Evolutionary conservation across 208 protist genomes (phyloP).

Genomic region (Acanthamoeba polyphaga): DNA sequence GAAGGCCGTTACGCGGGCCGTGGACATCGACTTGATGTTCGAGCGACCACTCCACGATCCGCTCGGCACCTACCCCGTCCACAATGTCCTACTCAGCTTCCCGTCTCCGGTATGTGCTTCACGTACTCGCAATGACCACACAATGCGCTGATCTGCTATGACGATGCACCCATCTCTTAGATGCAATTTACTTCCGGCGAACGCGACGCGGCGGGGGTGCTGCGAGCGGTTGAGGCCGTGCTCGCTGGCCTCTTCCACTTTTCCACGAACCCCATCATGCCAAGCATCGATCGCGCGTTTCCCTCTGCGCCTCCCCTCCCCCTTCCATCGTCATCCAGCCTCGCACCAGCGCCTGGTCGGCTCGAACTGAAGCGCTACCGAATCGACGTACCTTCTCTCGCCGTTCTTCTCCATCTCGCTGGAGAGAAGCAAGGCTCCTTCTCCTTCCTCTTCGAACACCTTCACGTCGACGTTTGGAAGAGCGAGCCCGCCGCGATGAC

Average conservation of each 20-base stretch:
- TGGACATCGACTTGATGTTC: constrained; percentile 32
- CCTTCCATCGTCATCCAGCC: not conserved
- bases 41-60: constrained; percentile 6
- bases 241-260: not conserved
- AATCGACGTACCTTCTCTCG: not conserved
- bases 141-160: not conserved
- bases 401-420: not conserved
- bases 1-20: not conserved
- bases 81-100: constrained; percentile 8
- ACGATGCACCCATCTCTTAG: not conserved
- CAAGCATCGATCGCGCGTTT: constrained; percentile 4
- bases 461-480: not conserved
- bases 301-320: not conserved
- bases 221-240: not conserved
- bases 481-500: not conserved
- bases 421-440: not conserved
- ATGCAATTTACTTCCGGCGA: not conserved
- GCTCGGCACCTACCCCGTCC: not conserved
- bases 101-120: not conserved
- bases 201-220: not conserved
- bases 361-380: constrained; percentile 11
- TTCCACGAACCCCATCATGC: not conserved
- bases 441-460: constrained; percentile 22
- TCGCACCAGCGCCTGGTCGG: not conserved
- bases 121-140: not conserved